Percentiles rank a stretch among this genome's conserved stretches.
phyloP scores from a whole-genome alignment of 345 rosid species.

The Xanthoceras sorbifolium region DNA sequence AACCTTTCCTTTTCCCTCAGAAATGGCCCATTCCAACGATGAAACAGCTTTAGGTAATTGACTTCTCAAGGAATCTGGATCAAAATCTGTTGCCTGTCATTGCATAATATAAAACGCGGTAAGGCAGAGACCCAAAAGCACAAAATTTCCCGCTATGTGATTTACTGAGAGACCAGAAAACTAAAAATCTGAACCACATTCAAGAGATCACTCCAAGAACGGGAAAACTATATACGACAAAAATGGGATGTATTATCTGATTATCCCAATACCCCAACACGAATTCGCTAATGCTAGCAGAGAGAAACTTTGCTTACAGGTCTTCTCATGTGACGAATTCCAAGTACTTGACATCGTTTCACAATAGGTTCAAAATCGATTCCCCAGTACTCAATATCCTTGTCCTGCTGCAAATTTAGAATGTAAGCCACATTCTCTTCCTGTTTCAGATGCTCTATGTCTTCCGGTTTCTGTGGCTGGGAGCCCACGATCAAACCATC shows the following conservation, averaged over 20 bases:
- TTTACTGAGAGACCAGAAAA: background rate
- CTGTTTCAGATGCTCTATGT: conserved; percentile 69
- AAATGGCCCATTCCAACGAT: conserved; percentile 79
- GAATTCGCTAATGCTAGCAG: background rate
- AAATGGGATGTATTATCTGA: background rate
- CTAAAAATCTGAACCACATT: background rate
- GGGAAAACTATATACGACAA: background rate
- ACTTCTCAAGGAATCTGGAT: conserved; percentile 79
- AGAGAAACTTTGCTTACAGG: conserved; percentile 59
- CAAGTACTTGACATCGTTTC: conserved; percentile 52
- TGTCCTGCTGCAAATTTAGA: conserved; percentile 87
- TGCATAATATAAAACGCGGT: background rate
- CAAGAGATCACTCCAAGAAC: background rate
- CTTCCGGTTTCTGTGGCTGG: conserved; percentile 88
- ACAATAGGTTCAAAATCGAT: conserved; percentile 60
- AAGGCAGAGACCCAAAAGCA: conserved; percentile 6
- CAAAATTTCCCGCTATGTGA: background rate
- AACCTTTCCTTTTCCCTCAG: conserved; percentile 74
- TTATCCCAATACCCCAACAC: background rate
- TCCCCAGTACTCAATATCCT: conserved; percentile 83
- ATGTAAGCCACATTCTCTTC: conserved; percentile 84
- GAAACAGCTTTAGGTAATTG: conserved; percentile 83
- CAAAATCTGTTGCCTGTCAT: conserved; percentile 77
- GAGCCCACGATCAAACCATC: conserved; percentile 84
- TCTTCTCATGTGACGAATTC: conserved; percentile 80